These are phyloP conservation scores for Hippophae rhamnoides DNA, from an alignment of 306 rosid species.

Conservation along the genomic window DNA sequence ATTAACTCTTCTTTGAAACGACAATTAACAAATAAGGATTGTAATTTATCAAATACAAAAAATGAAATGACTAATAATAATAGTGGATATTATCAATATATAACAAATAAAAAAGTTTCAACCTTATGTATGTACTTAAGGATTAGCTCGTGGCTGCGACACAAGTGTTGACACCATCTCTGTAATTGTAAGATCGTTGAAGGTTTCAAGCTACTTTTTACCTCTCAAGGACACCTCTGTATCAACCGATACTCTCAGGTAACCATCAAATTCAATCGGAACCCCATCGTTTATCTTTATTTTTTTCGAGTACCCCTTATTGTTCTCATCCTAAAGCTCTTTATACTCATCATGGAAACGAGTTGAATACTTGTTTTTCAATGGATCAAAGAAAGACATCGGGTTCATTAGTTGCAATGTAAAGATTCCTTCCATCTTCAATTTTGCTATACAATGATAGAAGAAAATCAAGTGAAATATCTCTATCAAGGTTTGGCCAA, in stretches of 20 bases:
- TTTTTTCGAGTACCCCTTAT: constrained; percentile 79
- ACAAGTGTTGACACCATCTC: constrained; percentile 86
- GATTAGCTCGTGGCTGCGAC: constrained; percentile 45
- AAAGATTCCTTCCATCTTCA: constrained; percentile 76
- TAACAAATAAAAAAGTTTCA: no score
- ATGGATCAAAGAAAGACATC: constrained; percentile 64
- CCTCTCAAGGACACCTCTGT: constrained; percentile 99
- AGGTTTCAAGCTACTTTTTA: constrained; percentile 80
- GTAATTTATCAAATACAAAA: constrained; percentile 47
- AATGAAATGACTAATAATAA: constrained; percentile 29
- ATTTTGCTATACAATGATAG: constrained; percentile 59
- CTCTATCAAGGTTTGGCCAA: constrained; percentile 89
- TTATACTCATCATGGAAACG: constrained; percentile 86
- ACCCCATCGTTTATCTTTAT: constrained; percentile 52
- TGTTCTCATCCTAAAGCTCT: constrained; percentile 75
- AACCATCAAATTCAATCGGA: constrained; percentile 87
- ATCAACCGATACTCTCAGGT: constrained; percentile 88
- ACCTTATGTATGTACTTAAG: no score
- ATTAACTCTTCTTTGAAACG: constrained; percentile 26
- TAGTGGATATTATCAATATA: constrained; percentile 24
- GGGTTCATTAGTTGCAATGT: constrained; percentile 80
- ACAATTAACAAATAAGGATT: constrained; percentile 22
- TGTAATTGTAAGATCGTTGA: constrained; percentile 96
- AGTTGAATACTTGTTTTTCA: constrained; percentile 76
- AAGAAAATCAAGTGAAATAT: constrained; percentile 74